phyloP scores from a whole-genome alignment of 2,329 filamentous ascomycete species.

The Alternaria arborescens region DNA sequence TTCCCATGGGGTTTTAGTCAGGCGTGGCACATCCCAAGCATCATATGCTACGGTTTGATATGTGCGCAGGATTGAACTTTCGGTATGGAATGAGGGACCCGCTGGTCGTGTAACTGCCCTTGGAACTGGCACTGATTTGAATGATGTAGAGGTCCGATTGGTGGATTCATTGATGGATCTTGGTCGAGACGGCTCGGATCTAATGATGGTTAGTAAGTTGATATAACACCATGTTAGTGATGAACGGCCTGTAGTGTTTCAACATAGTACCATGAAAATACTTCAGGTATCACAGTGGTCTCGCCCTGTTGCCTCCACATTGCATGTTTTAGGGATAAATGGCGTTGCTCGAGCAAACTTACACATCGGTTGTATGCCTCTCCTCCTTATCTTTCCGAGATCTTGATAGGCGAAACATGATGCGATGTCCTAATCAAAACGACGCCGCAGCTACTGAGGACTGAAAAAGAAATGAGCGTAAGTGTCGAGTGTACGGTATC shows the following conservation, averaged over 20 bases:
- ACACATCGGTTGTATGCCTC: slow-evolving; percentile 6
- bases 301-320: neutral
- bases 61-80: neutral
- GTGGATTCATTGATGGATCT: slow-evolving; percentile 5
- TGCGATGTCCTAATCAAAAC: neutral
- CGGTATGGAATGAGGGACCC: neutral
- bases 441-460: neutral
- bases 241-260: neutral
- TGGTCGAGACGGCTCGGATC: slow-evolving; percentile 20
- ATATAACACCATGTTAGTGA: neutral
- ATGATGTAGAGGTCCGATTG: slow-evolving; percentile 4
- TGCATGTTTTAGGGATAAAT: neutral
- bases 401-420: slow-evolving; percentile 16
- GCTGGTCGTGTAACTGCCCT: slow-evolving; percentile 5
- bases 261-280: neutral
- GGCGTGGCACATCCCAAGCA: slow-evolving; percentile 29
- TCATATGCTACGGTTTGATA: neutral
- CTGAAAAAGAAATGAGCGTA: neutral
- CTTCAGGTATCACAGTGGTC: neutral
- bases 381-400: slow-evolving; percentile 9
- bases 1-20: slow-evolving; percentile 52
- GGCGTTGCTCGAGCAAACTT: slow-evolving; percentile 4
- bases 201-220: slow-evolving; percentile 6
- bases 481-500: neutral
- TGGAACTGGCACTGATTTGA: slow-evolving; percentile 10